phyloP scores from a whole-genome alignment of 768 basidiomycete genomes.

The Amyloporia xantha region DNA sequence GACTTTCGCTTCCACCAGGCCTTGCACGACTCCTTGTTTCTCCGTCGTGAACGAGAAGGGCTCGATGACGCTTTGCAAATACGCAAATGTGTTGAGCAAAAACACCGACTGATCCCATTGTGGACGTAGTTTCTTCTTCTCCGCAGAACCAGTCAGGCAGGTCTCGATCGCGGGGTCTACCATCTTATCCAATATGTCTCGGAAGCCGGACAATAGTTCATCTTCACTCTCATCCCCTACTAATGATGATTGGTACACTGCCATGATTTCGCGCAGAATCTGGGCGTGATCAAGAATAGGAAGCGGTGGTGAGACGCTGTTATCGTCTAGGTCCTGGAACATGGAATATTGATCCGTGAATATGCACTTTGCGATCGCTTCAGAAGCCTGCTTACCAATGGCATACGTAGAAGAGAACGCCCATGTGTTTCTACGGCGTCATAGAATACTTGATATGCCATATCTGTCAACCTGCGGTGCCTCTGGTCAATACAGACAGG shows the following conservation, averaged over 20 bases:
- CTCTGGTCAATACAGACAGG: not conserved
- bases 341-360: not conserved
- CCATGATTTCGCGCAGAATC: slow-evolving; percentile 82
- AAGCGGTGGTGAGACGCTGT: slow-evolving; percentile 65
- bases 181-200: slow-evolving; percentile 74
- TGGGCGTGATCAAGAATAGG: slow-evolving; percentile 77
- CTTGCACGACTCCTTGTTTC: slow-evolving; percentile 53
- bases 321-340: slow-evolving; percentile 58
- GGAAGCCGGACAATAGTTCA: slow-evolving; percentile 40
- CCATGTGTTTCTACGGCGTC: slow-evolving; percentile 85
- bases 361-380: not conserved
- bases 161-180: slow-evolving; percentile 79
- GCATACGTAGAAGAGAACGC: slow-evolving; percentile 48
- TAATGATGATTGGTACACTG: slow-evolving; percentile 82
- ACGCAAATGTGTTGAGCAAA: slow-evolving; percentile 79
- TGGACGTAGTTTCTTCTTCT: slow-evolving; percentile 46
- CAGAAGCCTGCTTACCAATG: slow-evolving; percentile 54
- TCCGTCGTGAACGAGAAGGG: slow-evolving; percentile 60
- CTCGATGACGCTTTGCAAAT: slow-evolving; percentile 65
- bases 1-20: slow-evolving; percentile 55
- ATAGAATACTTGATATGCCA: slow-evolving; percentile 80
- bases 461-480: slow-evolving; percentile 53
- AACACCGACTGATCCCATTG: slow-evolving; percentile 83
- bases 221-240: slow-evolving; percentile 44
- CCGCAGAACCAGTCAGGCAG: slow-evolving; percentile 61